Evolutionary conservation across 2,329 filamentous ascomycete species (phyloP), one percentile per base, ranked within the genome.

Genomic region (Fusarium chuoi): DNA sequence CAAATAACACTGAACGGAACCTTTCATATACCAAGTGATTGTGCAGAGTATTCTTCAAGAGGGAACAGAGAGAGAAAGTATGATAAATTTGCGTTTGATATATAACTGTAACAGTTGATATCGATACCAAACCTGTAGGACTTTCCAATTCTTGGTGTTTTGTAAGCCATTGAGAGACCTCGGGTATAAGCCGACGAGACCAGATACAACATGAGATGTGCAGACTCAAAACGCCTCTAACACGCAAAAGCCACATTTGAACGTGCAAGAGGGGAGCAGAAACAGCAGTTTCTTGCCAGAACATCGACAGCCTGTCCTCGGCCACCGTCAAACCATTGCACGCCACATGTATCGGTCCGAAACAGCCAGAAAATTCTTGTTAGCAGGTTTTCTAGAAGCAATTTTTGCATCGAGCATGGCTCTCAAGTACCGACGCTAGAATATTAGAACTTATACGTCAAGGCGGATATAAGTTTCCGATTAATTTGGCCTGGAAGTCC

Each of bases 401-500:
- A 42, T 41, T 65, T 42, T 35, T 65, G 36, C 33, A 36, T 44
- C 11, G 17, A 65, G n/a, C 33, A 67, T 58, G 55, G 30, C 9
- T 36, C 13, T 36, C 36, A 45, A 68, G 56, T 55, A 63, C 56
- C 64, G 64, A 68, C 33, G 65, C 56, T 39, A 68, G 38, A 26
- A 36, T 26, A 46, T 54, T 41, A 20, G 24, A 38, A 48, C 63
- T 67, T 33, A 24, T 24, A 45, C 38, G 14, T 28, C n/a, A 24
- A 15, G 22, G 38, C 64, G 66, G 66, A 69, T 42, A 39, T 55
- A 55, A 69, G 66, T 63, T 49, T 69, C 66, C 33, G 48, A 51
- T 58, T 9, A n/a, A 69, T 26, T 24, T 60, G 51, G 38, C 12
- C 22, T 45, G n/a, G 41, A 46, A 33, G 33, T 26, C 56, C 28